Evolutionary conservation across 139 green algal genomes (phyloP).

Genomic region (Chlamydomonas eustigma): DNA sequence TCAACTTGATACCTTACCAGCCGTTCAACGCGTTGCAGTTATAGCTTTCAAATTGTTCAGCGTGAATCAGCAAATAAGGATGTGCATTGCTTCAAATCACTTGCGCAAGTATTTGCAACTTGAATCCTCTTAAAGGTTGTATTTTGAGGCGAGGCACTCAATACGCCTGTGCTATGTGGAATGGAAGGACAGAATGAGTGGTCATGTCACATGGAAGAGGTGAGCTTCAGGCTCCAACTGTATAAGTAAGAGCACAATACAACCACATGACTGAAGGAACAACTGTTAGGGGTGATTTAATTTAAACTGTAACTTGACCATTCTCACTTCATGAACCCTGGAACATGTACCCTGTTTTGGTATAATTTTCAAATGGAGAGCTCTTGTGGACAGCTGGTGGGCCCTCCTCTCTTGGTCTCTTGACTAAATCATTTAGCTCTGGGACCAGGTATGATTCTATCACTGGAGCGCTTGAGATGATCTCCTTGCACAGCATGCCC

Average conservation of each 20-base stretch:
- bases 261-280: neutral
- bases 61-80: too few species aligned
- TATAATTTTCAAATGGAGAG: neutral
- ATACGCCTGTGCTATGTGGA: slow-evolving; percentile 9
- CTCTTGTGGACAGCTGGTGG: neutral
- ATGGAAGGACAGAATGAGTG: neutral
- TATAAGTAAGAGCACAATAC: neutral
- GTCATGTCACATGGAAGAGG: slow-evolving; percentile 2
- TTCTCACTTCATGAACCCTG: neutral
- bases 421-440: too few species aligned
- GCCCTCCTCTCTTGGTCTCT: too few species aligned
- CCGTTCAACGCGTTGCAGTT: too few species aligned
- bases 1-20: too few species aligned
- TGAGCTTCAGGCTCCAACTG: neutral
- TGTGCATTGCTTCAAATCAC: too few species aligned
- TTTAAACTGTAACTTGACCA: neutral
- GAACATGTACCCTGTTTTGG: neutral
- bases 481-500: slow-evolving; percentile 8
- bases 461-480: neutral
- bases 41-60: too few species aligned
- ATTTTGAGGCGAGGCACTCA: neutral
- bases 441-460: slow-evolving; percentile 11
- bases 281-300: neutral
- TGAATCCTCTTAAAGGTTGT: neutral
- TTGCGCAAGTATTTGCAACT: too few species aligned